Conservation (phyloP, 108 stramenopile species). For the Cyclotella atomus region DNA sequence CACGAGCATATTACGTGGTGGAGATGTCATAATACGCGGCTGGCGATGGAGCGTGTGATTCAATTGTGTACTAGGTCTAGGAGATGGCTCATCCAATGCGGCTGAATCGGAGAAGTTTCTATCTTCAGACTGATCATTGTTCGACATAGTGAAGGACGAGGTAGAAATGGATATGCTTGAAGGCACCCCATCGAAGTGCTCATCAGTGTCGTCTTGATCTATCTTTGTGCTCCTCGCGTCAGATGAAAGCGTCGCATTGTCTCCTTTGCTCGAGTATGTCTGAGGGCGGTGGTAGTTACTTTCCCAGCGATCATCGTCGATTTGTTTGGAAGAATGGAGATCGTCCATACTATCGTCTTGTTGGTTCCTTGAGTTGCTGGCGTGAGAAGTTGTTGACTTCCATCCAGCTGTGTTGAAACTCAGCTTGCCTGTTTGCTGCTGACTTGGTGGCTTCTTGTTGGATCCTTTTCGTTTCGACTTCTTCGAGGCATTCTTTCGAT, state of each 20-base stretch:
- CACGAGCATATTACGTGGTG: conserved; percentile 25
- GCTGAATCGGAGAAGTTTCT: background rate
- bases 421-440: background rate
- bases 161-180: conserved; percentile 25
- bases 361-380: background rate
- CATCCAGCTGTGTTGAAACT: background rate
- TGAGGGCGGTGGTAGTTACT: background rate
- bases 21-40: background rate
- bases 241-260: background rate
- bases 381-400: background rate
- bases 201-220: conserved; percentile 7
- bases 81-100: conserved; percentile 13
- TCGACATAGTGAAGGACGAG: background rate
- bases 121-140: background rate
- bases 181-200: conserved; percentile 3
- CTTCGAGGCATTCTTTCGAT: conserved; percentile 20
- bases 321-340: too few relatives aligned
- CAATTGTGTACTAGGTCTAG: background rate
- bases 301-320: background rate
- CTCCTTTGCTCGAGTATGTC: background rate
- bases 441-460: background rate
- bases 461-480: conserved; percentile 31
- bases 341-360: too few relatives aligned
- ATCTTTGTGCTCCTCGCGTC: background rate
- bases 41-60: background rate